Percentiles rank a stretch among this genome's conserved stretches.
phyloP scores from a whole-genome alignment of 495 filamentous ascomycete species.

The Talaromyces stipitatus region DNA sequence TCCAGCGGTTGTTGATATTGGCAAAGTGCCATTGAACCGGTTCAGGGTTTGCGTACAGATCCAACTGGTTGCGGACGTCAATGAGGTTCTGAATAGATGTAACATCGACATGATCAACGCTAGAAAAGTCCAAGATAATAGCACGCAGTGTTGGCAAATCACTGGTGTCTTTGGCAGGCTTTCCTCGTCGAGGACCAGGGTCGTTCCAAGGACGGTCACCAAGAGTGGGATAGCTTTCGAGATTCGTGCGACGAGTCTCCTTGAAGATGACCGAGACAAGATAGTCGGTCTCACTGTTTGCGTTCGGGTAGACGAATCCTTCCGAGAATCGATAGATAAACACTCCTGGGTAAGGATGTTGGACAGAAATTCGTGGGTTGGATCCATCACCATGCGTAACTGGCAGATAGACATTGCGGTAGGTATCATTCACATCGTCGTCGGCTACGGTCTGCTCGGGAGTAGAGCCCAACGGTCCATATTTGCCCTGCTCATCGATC shows the following conservation, averaged over 20 bases:
- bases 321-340: slow-evolving; percentile 98
- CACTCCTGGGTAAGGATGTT: slow-evolving; percentile 81
- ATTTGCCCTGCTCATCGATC: slow-evolving; percentile 51
- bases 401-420: slow-evolving; percentile 82
- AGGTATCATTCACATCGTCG: slow-evolving; percentile 17
- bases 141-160: slow-evolving; percentile 74
- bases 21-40: slow-evolving; percentile 95
- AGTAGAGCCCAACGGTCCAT: slow-evolving; percentile 42
- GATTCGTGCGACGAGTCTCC: slow-evolving; percentile 71
- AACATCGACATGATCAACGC: slow-evolving; percentile 93
- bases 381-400: slow-evolving; percentile 82
- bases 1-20: slow-evolving; percentile 94
- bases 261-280: slow-evolving; percentile 68
- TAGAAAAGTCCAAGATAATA: slow-evolving; percentile 89
- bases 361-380: slow-evolving; percentile 74
- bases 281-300: slow-evolving; percentile 81
- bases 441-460: slow-evolving; percentile 19
- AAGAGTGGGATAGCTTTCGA: slow-evolving; percentile 46
- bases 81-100: slow-evolving; percentile 93
- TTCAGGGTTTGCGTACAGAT: slow-evolving; percentile 76
- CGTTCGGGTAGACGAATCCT: slow-evolving; percentile 95
- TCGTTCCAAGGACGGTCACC: slow-evolving; percentile 98
- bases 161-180: slow-evolving; percentile 38
- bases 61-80: slow-evolving; percentile 95
- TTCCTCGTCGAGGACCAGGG: slow-evolving; percentile 64